phyloP scores from a whole-genome alignment of 106 monocot genomes.

The Allium sativum region DNA sequence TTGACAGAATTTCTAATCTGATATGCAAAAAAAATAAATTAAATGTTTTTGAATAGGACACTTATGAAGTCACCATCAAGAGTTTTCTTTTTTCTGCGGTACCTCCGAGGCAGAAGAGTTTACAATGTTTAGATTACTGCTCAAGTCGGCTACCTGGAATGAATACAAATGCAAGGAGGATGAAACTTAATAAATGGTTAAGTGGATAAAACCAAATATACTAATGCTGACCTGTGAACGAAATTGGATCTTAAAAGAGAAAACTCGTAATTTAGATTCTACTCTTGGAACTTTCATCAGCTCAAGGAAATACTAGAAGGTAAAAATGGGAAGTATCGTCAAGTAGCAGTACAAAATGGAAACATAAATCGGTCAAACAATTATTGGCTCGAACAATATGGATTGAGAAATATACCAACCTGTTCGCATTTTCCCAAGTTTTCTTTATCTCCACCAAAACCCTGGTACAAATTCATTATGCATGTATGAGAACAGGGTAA shows the following conservation, averaged over 20 bases:
- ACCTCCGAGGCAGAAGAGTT: conserved; percentile 77
- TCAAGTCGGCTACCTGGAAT: conserved; percentile 61
- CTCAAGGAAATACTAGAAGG: conserved; percentile 72
- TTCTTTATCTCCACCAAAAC: conserved; percentile 75
- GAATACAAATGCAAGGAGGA: background rate
- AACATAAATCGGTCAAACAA: background rate
- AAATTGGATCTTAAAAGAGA: conserved; percentile 94
- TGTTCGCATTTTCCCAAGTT: conserved; percentile 88
- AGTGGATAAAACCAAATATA: background rate
- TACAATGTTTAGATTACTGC: conserved; percentile 53
- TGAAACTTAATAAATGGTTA: background rate
- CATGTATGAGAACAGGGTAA: background rate
- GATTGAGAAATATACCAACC: conserved; percentile 23
- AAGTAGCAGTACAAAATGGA: background rate
- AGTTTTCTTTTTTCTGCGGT: background rate
- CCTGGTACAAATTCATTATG: conserved; percentile 25
- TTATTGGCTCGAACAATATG: background rate
- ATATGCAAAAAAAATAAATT: background rate
- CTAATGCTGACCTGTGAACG: conserved; percentile 40
- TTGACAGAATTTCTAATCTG: conserved; percentile 75
- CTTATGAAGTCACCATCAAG: background rate
- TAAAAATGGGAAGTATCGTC: conserved; percentile 3
- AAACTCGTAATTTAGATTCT: conserved; percentile 86
- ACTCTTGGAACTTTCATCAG: conserved; percentile 93
- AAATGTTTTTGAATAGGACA: background rate